Evolutionary conservation across 371 early-diverging fungal genomes (phyloP).

Genomic region (Fennellomyces sp.): DNA sequence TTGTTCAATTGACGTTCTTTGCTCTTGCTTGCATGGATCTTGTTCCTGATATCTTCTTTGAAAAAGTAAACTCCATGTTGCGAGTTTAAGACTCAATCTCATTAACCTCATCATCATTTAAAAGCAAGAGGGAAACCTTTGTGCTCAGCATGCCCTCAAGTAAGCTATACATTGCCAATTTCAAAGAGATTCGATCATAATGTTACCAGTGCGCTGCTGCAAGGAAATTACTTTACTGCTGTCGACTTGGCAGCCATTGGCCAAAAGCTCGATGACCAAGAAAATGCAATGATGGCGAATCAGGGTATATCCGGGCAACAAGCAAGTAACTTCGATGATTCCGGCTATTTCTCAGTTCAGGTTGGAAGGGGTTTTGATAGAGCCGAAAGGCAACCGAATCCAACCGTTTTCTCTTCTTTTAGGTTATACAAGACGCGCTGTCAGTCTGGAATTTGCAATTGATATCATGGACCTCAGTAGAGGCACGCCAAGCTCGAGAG

Average conservation of each 20-base stretch:
- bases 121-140: constrained; percentile 76
- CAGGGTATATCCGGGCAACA: constrained; percentile 12
- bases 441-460: constrained; percentile 70
- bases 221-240: constrained; percentile 65
- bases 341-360: constrained; percentile 82
- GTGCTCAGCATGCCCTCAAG: constrained; percentile 79
- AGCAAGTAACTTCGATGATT: constrained; percentile 77
- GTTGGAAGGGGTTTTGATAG: constrained; percentile 26
- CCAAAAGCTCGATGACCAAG: constrained; percentile 54
- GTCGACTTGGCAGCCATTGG: constrained; percentile 75
- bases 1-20: neutral
- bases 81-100: too few species aligned
- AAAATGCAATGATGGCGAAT: constrained; percentile 32
- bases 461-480: constrained; percentile 56
- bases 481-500: constrained; percentile 43
- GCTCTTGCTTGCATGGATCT: constrained; percentile 53
- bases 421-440: constrained; percentile 70
- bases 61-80: constrained; percentile 42
- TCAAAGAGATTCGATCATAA: constrained; percentile 8
- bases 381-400: neutral
- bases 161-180: constrained; percentile 1
- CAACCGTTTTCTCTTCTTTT: neutral
- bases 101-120: neutral
- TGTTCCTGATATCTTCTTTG: constrained; percentile 61
- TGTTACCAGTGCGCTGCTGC: constrained; percentile 60